These are phyloP conservation scores for Mycoemilia scoparia DNA, from an alignment of 192 early-diverging fungal genomes.

Conservation along the genomic window DNA sequence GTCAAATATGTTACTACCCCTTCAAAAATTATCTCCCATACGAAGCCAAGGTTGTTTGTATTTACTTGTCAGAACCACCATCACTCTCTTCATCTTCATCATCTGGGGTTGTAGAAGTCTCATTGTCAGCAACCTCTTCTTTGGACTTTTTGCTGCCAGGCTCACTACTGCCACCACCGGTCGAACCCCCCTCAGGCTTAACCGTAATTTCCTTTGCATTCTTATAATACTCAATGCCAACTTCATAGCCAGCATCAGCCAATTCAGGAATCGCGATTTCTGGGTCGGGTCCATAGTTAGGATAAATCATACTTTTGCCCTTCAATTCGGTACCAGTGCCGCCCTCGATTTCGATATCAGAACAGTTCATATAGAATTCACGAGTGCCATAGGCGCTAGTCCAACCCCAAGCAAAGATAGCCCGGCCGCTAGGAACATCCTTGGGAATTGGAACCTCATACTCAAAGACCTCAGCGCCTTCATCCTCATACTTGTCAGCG, in stretches of 20 bases:
- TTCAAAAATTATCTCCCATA: no score
- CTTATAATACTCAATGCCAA: conserved; percentile 3
- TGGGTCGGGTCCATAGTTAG: conserved; percentile 2
- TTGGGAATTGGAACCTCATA: conserved; percentile 38
- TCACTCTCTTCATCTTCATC: no score
- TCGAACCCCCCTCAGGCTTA: no score
- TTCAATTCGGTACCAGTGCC: conserved; percentile 1
- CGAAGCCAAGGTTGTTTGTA: no score
- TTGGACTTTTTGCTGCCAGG: no score
- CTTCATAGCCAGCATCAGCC: no score
- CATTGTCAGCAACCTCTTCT: no score
- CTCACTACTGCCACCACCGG: no score
- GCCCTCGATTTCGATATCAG: conserved; percentile 32
- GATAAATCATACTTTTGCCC: conserved; percentile 1
- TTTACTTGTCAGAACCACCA: no score
- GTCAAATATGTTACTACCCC: no score
- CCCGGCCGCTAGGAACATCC: conserved; percentile 28
- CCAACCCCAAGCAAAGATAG: conserved; percentile 34
- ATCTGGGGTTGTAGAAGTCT: no score
- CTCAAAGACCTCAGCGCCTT: background rate
- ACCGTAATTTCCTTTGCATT: conserved; percentile 1
- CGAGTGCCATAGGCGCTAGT: conserved; percentile 32
- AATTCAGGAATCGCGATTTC: no score
- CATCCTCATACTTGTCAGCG: conserved; percentile 12
- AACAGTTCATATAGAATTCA: conserved; percentile 43